These are phyloP conservation scores for Pelargonium myrrhifolium DNA, from an alignment of 441 rosid species.

Conservation along the genomic window DNA sequence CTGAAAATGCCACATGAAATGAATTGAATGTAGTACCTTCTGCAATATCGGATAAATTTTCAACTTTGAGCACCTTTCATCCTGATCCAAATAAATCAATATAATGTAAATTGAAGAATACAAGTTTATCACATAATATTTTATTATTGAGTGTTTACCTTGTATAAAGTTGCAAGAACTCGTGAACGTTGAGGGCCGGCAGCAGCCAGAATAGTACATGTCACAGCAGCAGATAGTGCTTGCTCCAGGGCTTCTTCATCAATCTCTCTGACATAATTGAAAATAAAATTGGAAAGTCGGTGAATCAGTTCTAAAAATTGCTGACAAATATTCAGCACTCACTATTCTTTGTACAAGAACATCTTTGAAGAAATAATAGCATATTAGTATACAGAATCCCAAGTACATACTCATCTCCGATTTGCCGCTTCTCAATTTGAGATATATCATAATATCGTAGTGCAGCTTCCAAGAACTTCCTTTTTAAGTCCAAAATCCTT, in stretches of 20 bases:
- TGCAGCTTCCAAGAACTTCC: slow-evolving; percentile 98
- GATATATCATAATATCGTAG: slow-evolving; percentile 88
- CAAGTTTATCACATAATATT: slow-evolving; percentile 3
- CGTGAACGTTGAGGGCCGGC: slow-evolving; percentile 99
- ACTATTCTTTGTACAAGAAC: background rate
- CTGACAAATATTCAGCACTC: background rate
- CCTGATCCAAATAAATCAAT: slow-evolving; percentile 47
- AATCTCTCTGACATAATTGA: slow-evolving; percentile 48
- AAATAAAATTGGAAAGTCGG: background rate
- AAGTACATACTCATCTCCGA: slow-evolving; percentile 81
- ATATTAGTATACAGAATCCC: slow-evolving; percentile 9
- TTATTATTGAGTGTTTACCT: slow-evolving; percentile 36
- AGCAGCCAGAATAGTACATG: slow-evolving; percentile 94
- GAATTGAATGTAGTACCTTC: slow-evolving; percentile 46
- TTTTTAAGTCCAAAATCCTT: slow-evolving; percentile 91
- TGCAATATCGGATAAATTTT: slow-evolving; percentile 90
- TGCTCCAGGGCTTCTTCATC: slow-evolving; percentile 92
- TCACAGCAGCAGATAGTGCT: slow-evolving; percentile 92
- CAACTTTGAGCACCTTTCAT: slow-evolving; percentile 89
- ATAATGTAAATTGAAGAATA: slow-evolving; percentile 12
- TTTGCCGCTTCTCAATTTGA: slow-evolving; percentile 91
- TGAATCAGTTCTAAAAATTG: background rate
- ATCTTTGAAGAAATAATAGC: background rate
- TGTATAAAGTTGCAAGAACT: slow-evolving; percentile 92
- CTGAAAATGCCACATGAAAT: background rate